Base-by-base conservation (phyloP, 257 asterid species). In the Orobanche coerulescens region DNA sequence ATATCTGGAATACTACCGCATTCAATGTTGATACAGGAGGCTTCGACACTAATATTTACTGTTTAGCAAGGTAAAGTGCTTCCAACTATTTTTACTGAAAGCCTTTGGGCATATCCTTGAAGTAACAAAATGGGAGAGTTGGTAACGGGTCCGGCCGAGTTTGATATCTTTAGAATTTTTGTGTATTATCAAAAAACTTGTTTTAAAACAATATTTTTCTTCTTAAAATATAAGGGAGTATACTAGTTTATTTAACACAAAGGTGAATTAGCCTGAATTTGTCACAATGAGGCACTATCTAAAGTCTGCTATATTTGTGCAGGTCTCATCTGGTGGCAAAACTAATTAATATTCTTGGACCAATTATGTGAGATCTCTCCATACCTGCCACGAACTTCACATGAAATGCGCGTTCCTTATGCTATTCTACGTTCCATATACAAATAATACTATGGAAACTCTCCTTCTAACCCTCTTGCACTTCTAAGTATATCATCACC, bases 41-140 rank as follows among this genome's bases (percentile, higher is more conserved):
- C 69, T 93, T 93, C 83, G 86, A 79, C 85, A 89, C 84, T 82
- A 93, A 89, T 44, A 69, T 93, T 62, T 87, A 89, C 64, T 93
- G 98, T 78, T 75, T 93, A 79, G 96, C 86, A 70, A 84, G 97
- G 98, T 91, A n/a, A n/a, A n/a, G n/a, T n/a, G n/a, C n/a, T n/a
- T n/a, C n/a, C n/a, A n/a, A n/a, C n/a, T n/a, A n/a, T n/a, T n/a
- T n/a, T n/a, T n/a, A n/a, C n/a, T n/a, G n/a, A n/a, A n/a, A n/a
- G n/a, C n/a, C n/a, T n/a, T n/a, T n/a, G n/a, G n/a, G n/a, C n/a
- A n/a, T n/a, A n/a, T n/a, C n/a, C n/a, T n/a, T n/a, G n/a, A n/a
- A n/a, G n/a, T n/a, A n/a, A n/a, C n/a, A n/a, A n/a, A n/a, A n/a
- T n/a, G n/a, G n/a, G n/a, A n/a, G n/a, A n/a, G n/a, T n/a, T n/a